Conservation (phyloP, 305 asterid species). For the Fraxinus greggii region DNA sequence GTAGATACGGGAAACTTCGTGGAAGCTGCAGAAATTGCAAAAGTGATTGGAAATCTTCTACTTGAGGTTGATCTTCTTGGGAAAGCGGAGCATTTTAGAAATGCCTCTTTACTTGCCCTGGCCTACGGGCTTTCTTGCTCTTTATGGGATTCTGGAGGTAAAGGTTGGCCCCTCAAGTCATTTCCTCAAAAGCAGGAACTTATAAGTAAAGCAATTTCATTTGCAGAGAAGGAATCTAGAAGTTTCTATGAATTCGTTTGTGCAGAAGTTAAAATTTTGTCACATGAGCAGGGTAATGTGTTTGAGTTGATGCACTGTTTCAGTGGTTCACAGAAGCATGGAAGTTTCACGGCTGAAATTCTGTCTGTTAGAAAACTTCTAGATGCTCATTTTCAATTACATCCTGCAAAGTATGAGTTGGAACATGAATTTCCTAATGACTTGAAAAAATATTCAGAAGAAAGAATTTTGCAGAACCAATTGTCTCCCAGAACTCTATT, state of each 20-base stretch:
- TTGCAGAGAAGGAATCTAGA: constrained; percentile 38
- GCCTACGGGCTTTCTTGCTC: constrained; percentile 38
- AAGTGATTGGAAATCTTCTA: constrained; percentile 40
- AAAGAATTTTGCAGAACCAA: constrained; percentile 32
- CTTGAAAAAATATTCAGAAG: constrained; percentile 25
- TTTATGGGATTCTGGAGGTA: constrained; percentile 46
- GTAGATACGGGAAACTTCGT: constrained; percentile 48
- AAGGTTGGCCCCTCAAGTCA: constrained; percentile 56
- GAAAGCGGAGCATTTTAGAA: constrained; percentile 33
- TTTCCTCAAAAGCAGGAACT: constrained; percentile 44
- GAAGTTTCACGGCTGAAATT: constrained; percentile 31
- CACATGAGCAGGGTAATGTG: constrained; percentile 32
- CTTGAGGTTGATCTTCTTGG: constrained; percentile 50
- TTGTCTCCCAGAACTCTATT: constrained; percentile 40
- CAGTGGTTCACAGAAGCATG: constrained; percentile 25
- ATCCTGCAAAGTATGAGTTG: constrained; percentile 34
- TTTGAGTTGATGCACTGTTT: constrained; percentile 35
- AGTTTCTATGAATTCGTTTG: constrained; percentile 35
- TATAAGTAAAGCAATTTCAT: constrained; percentile 33
- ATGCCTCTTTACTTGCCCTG: constrained; percentile 39
- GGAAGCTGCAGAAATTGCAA: constrained; percentile 66
- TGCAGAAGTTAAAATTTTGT: constrained; percentile 39
- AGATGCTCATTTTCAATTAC: constrained; percentile 42
- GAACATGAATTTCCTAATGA: constrained; percentile 27
- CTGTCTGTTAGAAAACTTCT: constrained; percentile 43